Conservation (phyloP, 345 rosid genomes). For the Dovyalis caffra region DNA sequence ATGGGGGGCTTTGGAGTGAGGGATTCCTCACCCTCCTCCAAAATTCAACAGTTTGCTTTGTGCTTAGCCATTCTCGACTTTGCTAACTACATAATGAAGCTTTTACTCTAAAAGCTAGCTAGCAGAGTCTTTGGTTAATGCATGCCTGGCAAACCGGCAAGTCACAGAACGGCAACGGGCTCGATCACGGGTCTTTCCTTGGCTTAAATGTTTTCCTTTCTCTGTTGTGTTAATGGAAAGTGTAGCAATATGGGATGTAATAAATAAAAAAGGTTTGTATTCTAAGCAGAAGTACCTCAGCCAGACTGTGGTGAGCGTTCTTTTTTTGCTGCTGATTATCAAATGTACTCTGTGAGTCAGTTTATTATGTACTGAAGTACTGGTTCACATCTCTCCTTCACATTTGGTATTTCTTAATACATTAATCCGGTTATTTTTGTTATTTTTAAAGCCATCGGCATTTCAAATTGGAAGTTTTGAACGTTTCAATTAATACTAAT, state of each 20-base stretch:
- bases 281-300: conserved; percentile 2
- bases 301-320: background rate
- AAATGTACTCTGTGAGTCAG: background rate
- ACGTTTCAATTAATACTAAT: background rate
- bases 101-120: background rate
- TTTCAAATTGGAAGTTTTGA: background rate
- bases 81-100: conserved; percentile 4
- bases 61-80: conserved; percentile 25
- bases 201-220: conserved; percentile 25
- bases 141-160: conserved; percentile 59
- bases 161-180: conserved; percentile 66
- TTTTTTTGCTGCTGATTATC: conserved; percentile 4
- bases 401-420: background rate
- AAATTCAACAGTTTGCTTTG: conserved; percentile 42
- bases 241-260: conserved; percentile 18
- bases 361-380: background rate
- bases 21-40: conserved; percentile 26
- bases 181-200: conserved; percentile 30
- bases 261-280: conserved; percentile 9
- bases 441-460: too few relatives aligned
- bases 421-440: background rate
- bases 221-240: background rate
- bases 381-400: conserved; percentile 3
- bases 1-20: conserved; percentile 24
- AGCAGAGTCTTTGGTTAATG: conserved; percentile 29